phyloP scores from a whole-genome alignment of 495 filamentous ascomycete genomes.

The Penicillium longicatenatum region DNA sequence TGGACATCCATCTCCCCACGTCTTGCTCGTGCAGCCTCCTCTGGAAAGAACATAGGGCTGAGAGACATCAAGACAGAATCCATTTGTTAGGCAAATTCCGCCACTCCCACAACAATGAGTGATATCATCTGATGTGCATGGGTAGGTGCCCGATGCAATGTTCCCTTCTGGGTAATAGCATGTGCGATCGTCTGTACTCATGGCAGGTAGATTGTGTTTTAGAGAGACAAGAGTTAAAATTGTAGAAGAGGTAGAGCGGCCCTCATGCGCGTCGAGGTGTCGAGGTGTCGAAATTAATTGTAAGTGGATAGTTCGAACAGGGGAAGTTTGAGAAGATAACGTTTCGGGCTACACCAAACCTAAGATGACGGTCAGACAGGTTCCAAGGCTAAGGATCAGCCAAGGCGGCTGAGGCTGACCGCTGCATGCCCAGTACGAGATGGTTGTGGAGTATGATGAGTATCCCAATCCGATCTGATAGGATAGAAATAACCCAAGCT shows the following conservation, averaged over 20 bases:
- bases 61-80: constrained; percentile 19
- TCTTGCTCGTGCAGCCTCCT: constrained; percentile 18
- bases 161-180: constrained; percentile 23
- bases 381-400: background rate
- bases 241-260: background rate
- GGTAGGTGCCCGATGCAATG: constrained; percentile 3
- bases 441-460: background rate
- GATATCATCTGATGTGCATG: constrained; percentile 18
- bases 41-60: constrained; percentile 21
- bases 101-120: constrained; percentile 16
- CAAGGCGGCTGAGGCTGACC: background rate
- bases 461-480: background rate
- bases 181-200: constrained; percentile 14
- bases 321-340: background rate
- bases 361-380: too few relatives aligned
- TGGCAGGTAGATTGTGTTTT: constrained; percentile 1
- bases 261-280: background rate
- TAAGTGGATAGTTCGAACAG: background rate
- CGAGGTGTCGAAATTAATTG: too few relatives aligned
- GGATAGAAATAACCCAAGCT: background rate
- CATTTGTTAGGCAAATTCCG: constrained; percentile 21
- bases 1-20: constrained; percentile 21
- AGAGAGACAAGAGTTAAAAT: background rate
- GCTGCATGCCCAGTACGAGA: background rate
- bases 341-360: background rate